Evolutionary conservation across 225 moss, liverwort and hornwort genomes (phyloP), one percentile per base, ranked within the genome.

Genomic region (Sphagnum tenellum): DNA sequence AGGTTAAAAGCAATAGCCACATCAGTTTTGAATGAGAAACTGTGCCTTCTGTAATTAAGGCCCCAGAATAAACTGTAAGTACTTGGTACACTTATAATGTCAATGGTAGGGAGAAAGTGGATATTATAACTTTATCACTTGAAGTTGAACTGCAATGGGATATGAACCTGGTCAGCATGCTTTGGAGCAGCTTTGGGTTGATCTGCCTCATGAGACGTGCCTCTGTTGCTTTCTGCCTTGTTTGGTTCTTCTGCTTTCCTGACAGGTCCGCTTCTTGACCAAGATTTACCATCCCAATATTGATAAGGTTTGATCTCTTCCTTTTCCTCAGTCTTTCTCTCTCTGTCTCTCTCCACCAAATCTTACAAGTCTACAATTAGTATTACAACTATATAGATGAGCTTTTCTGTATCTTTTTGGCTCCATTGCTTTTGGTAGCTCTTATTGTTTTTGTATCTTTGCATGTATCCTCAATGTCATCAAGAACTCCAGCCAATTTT

Each of bases 251-350:
- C 9, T 65, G 29, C 9, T 12, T 54, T 9, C 44, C 49, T n/a
- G 62, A 65, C 83, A 96, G 96, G 92, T 92, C 45, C 84, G 92
- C 62, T 96, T 96, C 71, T 80, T 96, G 75, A 96, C 92, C 49
- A 96, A 92, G 81, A 96, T 96, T 47, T 96, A 96, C 61, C 96
- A 96, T 68, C 96, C 92, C 59, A 96, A 96, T 67, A 96, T 96
- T 69, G 92, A 96, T 66, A 96, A 96, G 92, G 96, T 90, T 57
- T 53, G 5, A 10, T 11, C 48, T 64, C 10, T 14, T 4, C 4
- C 63, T 4, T 49, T 64, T 49, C 49, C 48, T 50, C 13, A 29
- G 29, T 29, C 29, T 29, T 90, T 57, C 53, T 13, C 49, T 11
- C 48, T 64, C 10, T 11, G 48, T 4, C 63, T 64, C 63, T 48